These are phyloP conservation scores for Skeletonema grethae DNA, from an alignment of 108 stramenopile species.

Conservation along the genomic window DNA sequence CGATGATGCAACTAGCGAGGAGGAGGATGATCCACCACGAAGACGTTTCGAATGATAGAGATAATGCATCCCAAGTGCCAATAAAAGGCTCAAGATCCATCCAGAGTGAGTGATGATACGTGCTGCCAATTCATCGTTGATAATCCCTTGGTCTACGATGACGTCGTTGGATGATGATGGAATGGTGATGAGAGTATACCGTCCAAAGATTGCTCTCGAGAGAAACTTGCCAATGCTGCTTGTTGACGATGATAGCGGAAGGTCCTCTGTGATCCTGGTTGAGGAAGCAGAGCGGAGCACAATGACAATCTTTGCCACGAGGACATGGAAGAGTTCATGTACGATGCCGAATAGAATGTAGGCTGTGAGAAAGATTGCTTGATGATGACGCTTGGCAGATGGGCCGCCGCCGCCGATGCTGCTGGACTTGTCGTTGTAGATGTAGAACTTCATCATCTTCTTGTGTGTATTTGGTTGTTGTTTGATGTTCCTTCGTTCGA, in stretches of 20 bases:
- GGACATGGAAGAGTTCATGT: constrained; percentile 61
- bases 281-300: not conserved
- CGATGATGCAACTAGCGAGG: no score
- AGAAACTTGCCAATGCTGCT: constrained; percentile 28
- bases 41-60: not conserved
- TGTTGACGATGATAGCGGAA: no score
- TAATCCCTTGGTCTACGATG: not conserved
- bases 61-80: constrained; percentile 36
- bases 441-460: no score
- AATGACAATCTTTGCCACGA: constrained; percentile 29
- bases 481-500: no score
- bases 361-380: constrained; percentile 22
- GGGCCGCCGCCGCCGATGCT: no score
- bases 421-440: no score
- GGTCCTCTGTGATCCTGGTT: not conserved
- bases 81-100: constrained; percentile 57
- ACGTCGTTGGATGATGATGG: not conserved
- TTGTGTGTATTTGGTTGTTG: no score
- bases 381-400: not conserved
- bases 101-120: constrained; percentile 52
- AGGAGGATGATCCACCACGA: no score
- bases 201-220: constrained; percentile 24
- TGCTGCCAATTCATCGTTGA: not conserved
- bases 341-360: constrained; percentile 60
- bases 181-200: constrained; percentile 16